Evolutionary conservation across 106 monocot species (phyloP).

Genomic region (Gastrodia elata): DNA sequence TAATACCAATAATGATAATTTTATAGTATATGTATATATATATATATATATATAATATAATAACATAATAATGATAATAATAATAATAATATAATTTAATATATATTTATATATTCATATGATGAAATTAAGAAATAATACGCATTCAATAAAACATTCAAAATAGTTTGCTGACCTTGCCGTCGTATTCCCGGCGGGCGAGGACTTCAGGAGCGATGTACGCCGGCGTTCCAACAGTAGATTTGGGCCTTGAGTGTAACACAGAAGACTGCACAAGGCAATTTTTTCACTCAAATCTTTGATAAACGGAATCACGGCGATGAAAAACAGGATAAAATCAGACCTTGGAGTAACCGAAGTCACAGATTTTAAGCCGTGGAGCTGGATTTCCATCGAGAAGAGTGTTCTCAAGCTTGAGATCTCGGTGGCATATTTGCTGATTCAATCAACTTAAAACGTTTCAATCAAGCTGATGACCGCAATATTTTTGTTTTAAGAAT

Average conservation of each 20-base stretch:
- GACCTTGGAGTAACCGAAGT: slow-evolving; percentile 93
- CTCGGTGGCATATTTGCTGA: slow-evolving; percentile 90
- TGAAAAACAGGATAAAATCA: not conserved
- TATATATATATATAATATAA: too few species aligned
- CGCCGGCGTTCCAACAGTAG: slow-evolving; percentile 88
- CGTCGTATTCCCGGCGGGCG: slow-evolving; percentile 69
- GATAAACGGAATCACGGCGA: not conserved
- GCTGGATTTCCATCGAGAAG: slow-evolving; percentile 76
- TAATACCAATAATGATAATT: too few species aligned
- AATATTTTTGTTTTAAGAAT: not conserved
- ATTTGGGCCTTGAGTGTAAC: slow-evolving; percentile 76
- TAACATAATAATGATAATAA: too few species aligned
- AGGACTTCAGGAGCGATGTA: slow-evolving; percentile 89
- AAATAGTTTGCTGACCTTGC: slow-evolving; percentile 41
- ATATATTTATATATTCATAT: too few species aligned
- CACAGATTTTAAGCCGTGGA: slow-evolving; percentile 87
- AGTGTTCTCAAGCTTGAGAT: slow-evolving; percentile 88
- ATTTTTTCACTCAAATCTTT: not conserved
- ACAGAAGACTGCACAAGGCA: slow-evolving; percentile 44
- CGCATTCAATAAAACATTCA: not conserved
- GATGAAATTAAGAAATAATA: not conserved
- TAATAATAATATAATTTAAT: too few species aligned
- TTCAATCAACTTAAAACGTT: slow-evolving; percentile 4
- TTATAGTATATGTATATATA: too few species aligned
- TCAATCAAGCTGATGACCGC: not conserved